Evolutionary conservation across 768 basidiomycete species (phyloP), one percentile per base, ranked within the genome.

Genomic region (Xerocomellus chrysenteron): DNA sequence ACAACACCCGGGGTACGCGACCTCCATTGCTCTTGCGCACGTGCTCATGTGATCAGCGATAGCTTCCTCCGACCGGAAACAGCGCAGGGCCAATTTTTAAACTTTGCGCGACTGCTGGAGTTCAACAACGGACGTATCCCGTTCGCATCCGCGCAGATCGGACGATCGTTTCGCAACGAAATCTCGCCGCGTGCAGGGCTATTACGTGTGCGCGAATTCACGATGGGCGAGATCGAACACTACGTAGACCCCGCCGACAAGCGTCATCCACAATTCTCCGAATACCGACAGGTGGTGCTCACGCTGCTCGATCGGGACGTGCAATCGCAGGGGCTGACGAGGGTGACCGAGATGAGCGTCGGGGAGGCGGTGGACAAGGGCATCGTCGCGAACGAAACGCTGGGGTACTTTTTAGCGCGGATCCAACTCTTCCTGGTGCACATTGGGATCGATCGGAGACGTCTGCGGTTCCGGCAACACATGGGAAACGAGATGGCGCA

Each of bases 401-500:
- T 99, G 49, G 97, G 94, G 17, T 99, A 98, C 80, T 99, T 98
- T 79, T 76, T 98, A 63, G 96, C 86, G 46, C 85, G 96, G 51
- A 95, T 97, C 66, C 84, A 87, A 74, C 84, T 87, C 58, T 98
- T 95, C 82, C 79, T 98, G 49, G 65, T 86, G 63, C 90, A 90
- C 74, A 92, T 98, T 67, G 97, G 96, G 57, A 88, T 99, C 73
- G 80, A 95, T 76, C 86, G 88, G 14, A 59, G 68, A 46, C 84
- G 94, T 9, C 77, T 98, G 60, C 84, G 97, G 50, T 98, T 98
- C 83, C 82, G 97, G 35, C 97, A 99, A 68, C 97, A 99, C 72
- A 98, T 98, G 97, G 82, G 76, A 37, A 99, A 98, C 75, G 97
- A 98, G 79, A 98, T 98, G 96, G 97, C 97, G 1, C 97, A 98